These are phyloP conservation scores for Wallacemonas sp. DNA, from an alignment of 208 protist genomes.

Conservation along the genomic window DNA sequence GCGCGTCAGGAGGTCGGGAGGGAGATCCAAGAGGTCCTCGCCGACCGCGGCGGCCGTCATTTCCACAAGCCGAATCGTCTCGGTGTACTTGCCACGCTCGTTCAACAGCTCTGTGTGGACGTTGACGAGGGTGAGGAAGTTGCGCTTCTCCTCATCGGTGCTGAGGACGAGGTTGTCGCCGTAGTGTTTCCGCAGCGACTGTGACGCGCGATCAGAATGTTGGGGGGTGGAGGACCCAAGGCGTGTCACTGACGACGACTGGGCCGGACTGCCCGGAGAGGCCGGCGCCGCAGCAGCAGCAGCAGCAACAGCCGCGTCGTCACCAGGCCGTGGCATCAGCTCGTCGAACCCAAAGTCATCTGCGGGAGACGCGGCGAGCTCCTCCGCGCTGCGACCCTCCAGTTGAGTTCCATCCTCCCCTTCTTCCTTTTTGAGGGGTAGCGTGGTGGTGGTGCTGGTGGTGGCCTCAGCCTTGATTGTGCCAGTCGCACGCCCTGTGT, in stretches of 20 bases:
- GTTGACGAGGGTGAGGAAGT: slow-evolving; percentile 89
- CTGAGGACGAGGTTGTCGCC: slow-evolving; percentile 50
- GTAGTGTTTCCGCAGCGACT: slow-evolving; percentile 35
- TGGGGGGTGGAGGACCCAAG: neutral
- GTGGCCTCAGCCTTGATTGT: slow-evolving; percentile 1
- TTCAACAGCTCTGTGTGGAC: slow-evolving; percentile 87
- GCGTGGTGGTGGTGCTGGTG: neutral
- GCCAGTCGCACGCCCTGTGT: neutral
- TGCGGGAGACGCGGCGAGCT: slow-evolving; percentile 1
- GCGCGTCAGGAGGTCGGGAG: slow-evolving; percentile 82
- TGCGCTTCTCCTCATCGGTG: slow-evolving; percentile 45
- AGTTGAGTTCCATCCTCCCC: too few species aligned
- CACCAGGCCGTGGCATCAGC: neutral
- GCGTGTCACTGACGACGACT: too few species aligned
- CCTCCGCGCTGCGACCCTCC: neutral
- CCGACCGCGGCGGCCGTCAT: slow-evolving; percentile 67
- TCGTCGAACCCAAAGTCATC: slow-evolving; percentile 35
- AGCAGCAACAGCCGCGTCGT: neutral
- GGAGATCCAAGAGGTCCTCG: slow-evolving; percentile 71
- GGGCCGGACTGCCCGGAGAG: too few species aligned
- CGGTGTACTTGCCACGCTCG: slow-evolving; percentile 77
- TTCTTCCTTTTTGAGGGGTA: too few species aligned
- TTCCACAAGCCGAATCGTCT: slow-evolving; percentile 71
- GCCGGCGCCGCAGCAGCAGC: neutral
- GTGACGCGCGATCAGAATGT: neutral